Conservation (phyloP, 257 asterid species). For the Penstemon eatonii region DNA sequence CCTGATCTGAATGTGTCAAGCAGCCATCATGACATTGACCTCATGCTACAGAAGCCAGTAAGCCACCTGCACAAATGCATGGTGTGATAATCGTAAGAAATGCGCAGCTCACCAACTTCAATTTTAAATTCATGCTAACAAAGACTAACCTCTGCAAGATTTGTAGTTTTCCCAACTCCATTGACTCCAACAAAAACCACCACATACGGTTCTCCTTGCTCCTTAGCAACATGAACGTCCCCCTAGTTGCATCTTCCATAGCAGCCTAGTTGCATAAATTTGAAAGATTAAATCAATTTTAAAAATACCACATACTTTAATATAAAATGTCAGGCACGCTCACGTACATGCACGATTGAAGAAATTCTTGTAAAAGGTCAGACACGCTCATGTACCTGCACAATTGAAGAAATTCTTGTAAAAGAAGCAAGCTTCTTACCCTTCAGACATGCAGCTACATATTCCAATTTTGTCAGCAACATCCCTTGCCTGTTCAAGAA, state of each 20-base stretch:
- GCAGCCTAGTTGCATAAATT: slow-evolving; percentile 61
- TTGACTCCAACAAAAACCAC: slow-evolving; percentile 99
- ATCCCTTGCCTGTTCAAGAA: slow-evolving; percentile 78
- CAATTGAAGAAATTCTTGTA: slow-evolving; percentile 90
- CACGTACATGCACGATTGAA: slow-evolving; percentile 80
- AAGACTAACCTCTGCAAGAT: slow-evolving; percentile 74
- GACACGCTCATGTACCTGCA: slow-evolving; percentile 52
- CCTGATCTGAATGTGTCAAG: slow-evolving; percentile 98
- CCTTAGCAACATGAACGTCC: slow-evolving; percentile 93
- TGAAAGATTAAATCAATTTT: slow-evolving; percentile 5
- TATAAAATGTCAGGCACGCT: not conserved
- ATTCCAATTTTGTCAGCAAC: slow-evolving; percentile 93
- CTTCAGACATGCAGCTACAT: slow-evolving; percentile 96
- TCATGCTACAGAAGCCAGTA: slow-evolving; percentile 96
- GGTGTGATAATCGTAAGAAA: no score
- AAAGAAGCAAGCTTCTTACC: slow-evolving; percentile 89
- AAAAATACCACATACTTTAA: not conserved
- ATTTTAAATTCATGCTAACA: no score
- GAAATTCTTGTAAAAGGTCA: slow-evolving; percentile 80
- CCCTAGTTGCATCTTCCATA: slow-evolving; percentile 98
- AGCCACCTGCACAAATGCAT: slow-evolving; percentile 37
- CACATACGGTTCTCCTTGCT: slow-evolving; percentile 91
- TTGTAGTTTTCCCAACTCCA: slow-evolving; percentile 96
- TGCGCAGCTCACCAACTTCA: no score
- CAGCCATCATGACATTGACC: slow-evolving; percentile 91